phyloP scores from a whole-genome alignment of 495 filamentous ascomycete species.

The Penicillium lagena region DNA sequence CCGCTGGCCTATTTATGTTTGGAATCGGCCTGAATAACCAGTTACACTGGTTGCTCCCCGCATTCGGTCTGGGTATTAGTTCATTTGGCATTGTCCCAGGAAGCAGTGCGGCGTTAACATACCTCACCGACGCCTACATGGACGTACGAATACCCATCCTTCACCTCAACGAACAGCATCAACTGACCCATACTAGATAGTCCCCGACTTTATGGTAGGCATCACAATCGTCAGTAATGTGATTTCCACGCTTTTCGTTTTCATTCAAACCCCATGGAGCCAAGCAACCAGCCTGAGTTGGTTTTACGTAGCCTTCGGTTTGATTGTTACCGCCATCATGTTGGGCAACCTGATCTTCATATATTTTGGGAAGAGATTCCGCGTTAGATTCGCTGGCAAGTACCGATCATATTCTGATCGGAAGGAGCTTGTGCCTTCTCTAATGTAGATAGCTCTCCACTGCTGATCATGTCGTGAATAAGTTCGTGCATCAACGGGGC shows the following conservation, averaged over 20 bases:
- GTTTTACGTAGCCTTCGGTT: constrained; percentile 15
- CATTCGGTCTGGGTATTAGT: constrained; percentile 19
- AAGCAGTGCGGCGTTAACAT: constrained; percentile 22
- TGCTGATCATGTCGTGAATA: too few relatives aligned
- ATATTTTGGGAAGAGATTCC: constrained; percentile 12
- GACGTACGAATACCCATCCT: constrained; percentile 13
- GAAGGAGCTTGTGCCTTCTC: too few relatives aligned
- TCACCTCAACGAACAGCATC: too few relatives aligned
- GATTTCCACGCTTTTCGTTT: constrained; percentile 23
- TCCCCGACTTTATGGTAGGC: constrained; percentile 25
- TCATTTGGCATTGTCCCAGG: constrained; percentile 19
- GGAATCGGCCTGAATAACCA: constrained; percentile 24
- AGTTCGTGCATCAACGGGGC: too few relatives aligned
- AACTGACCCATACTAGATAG: constrained; percentile 14
- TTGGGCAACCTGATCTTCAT: constrained; percentile 15
- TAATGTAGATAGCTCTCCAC: too few relatives aligned
- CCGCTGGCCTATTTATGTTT: constrained; percentile 25
- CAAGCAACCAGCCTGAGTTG: constrained; percentile 10
- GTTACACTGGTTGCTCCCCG: constrained; percentile 18
- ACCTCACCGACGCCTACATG: constrained; percentile 27
- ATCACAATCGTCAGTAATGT: constrained; percentile 25
- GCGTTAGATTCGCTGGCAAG: constrained; percentile 1
- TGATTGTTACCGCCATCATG: constrained; percentile 9
- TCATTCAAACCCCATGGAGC: constrained; percentile 26
- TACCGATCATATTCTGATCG: not conserved